Base-by-base conservation (phyloP, 1,139 yeast species). In the Neolecta irregularis region DNA sequence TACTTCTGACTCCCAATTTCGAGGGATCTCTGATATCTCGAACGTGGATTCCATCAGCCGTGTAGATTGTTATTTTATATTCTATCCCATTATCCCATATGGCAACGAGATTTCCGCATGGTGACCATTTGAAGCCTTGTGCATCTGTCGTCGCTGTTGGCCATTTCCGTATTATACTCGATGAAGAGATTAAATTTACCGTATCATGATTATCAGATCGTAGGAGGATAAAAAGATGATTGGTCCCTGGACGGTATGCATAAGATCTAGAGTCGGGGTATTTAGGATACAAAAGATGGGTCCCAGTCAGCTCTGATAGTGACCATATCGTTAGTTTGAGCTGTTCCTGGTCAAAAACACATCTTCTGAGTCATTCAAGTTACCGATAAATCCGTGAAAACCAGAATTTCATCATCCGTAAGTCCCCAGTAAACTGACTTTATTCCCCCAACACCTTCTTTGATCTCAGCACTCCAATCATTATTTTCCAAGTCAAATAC, bases 101-200 rank as follows among this genome's bases (percentile, higher is more conserved):
- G 6, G 46, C 49, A 8, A 46, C 26, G 46, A 47, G 44, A 6
- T 37, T 32, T 8, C 49, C 49, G 26, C 43, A 44, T 6, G 46
- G 44, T 19, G 48, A 46, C 48, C 48, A 46, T 6, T 32, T 30
- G 21, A 42, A 34, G 3, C 44, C 45, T 19, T 38, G 36, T 7
- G 44, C 46, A 29, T 45, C 45, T n/a, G 38, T 24, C 2, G 43
- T 36, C 5, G 43, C 35, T 8, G 32, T 16, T 7, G 36, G 29
- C 24, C 31, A 41, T 17, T 30, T 26, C 26, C 22, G 25, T 4
- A 12, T 15, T 2, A 36, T 24, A 8, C 20, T 12, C 17, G 25
- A 38, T 33, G 28, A 42, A 24, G 20, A 23, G 22, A 28, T 20
- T 5, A 44, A 15, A 5, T 41, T 24, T 5, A 44, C 20, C 12